Base-by-base conservation (phyloP, 176 grass and related monocot species). In the Lolium multiflorum region DNA sequence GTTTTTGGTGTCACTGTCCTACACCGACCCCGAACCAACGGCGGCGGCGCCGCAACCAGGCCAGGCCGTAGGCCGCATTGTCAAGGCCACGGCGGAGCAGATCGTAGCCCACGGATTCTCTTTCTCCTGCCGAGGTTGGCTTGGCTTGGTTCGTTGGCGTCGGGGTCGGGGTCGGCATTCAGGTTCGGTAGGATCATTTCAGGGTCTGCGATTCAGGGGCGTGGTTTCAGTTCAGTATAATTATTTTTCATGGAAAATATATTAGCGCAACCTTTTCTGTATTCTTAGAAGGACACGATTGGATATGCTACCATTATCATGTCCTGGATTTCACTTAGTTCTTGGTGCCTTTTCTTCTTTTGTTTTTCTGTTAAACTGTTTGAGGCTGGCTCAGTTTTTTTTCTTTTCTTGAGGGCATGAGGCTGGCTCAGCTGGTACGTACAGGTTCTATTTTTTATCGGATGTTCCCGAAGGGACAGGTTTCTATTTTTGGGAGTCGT, bases 401-500 rank as follows among this genome's bases (percentile, higher is more conserved):
- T 35, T n/a, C n/a, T n/a, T 35, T 35, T 35, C 28, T 31, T 35
- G 31, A 35, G 31, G 31, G 31, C 28, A 35, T 46, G 73, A 48
- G 5, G 16, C n/a, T 17, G 64, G 3, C 20, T 63, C 65, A 79
- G 24, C 25, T 74, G 47, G 11, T 49, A 26, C 16, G 28, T 5
- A 56, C 13, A 13, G 48, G 31, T 66, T 67, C 28, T 10, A 47
- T 31, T 31, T 31, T 31, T 31, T 31, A 31, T 31, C 28, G 28
- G 28, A 31, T 31, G 28, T 31, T 1, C 28, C 28, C 28, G 28
- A 31, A 31, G 28, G 28, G 28, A 31, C 28, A 31, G 47, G 31
- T 67, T 67, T n/a, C n/a, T 77, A 17, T 22, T 56, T 87, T 39
- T 41, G 69, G 81, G 28, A 60, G 39, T 78, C 5, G 10, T 51